Conservation (phyloP, 176 grass and related monocot species). For the Tuctoria greenei region DNA sequence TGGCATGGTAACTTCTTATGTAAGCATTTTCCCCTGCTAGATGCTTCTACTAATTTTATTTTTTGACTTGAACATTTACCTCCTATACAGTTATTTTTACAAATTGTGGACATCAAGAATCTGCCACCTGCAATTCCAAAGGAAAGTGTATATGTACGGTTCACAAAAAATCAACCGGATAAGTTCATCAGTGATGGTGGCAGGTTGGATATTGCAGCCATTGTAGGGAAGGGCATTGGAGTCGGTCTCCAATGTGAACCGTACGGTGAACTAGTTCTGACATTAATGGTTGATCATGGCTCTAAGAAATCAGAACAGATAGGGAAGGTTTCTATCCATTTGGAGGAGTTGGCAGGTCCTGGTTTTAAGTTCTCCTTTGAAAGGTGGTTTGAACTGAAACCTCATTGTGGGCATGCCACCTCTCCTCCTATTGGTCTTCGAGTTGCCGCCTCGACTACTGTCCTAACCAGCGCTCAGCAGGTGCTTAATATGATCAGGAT, state of each 20-base stretch:
- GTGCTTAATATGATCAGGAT: conserved; percentile 57
- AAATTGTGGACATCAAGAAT: conserved; percentile 86
- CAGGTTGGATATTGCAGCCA: conserved; percentile 53
- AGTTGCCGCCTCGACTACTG: conserved; percentile 68
- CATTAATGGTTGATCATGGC: conserved; percentile 50
- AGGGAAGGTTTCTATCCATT: conserved; percentile 69
- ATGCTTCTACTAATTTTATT: conserved; percentile 15
- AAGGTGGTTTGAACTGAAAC: conserved; percentile 79
- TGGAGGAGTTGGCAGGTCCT: conserved; percentile 60
- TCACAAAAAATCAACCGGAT: conserved; percentile 75
- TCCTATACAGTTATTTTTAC: conserved; percentile 68
- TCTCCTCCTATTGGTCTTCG: conserved; percentile 50
- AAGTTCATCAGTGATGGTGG: conserved; percentile 57
- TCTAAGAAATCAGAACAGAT: conserved; percentile 51
- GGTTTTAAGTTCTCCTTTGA: conserved; percentile 72
- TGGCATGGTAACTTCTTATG: background rate
- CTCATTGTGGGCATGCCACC: conserved; percentile 37
- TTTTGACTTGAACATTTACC: conserved; percentile 10
- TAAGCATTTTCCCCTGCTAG: background rate
- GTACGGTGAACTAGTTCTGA: conserved; percentile 61
- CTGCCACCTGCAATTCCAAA: conserved; percentile 49
- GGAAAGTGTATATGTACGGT: conserved; percentile 61
- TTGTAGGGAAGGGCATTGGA: conserved; percentile 49
- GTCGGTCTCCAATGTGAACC: conserved; percentile 79
- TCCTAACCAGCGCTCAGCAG: conserved; percentile 40